Percentiles rank a stretch among this genome's conserved stretches.
Evolutionary conservation across 2,329 filamentous ascomycete species (phyloP).

Genomic region (Penicillium polonicum): DNA sequence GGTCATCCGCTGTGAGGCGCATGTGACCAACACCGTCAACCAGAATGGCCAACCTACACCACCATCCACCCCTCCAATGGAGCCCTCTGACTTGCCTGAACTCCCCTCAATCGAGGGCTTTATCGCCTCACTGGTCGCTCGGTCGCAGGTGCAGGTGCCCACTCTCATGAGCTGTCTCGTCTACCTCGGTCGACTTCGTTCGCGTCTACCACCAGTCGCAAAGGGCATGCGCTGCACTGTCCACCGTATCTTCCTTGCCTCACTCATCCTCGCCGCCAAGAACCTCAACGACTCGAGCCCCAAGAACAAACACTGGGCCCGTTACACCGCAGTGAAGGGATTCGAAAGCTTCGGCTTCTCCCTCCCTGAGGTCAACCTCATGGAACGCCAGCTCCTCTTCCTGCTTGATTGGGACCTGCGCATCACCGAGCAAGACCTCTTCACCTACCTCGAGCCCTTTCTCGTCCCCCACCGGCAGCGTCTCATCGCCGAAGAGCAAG

Average conservation of each 20-base stretch:
- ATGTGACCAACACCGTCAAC: constrained; percentile 49
- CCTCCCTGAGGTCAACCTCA: constrained; percentile 93
- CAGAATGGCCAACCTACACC: constrained; percentile 58
- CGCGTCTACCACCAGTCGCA: constrained; percentile 84
- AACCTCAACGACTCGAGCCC: constrained; percentile 98
- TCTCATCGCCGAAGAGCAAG: constrained; percentile 55
- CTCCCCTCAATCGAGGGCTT: constrained; percentile 84
- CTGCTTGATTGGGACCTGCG: constrained; percentile 92
- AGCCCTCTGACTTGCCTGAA: constrained; percentile 44
- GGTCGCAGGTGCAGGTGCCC: constrained; percentile 94
- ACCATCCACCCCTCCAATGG: constrained; percentile 58
- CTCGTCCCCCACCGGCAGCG: constrained; percentile 74
- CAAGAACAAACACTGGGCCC: constrained; percentile 99
- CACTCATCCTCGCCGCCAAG: constrained; percentile 72
- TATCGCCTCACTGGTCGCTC: constrained; percentile 85
- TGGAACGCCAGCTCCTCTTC: constrained; percentile 98
- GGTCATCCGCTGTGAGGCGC: constrained; percentile 51
- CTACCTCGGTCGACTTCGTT: constrained; percentile 81
- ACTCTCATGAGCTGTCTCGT: constrained; percentile 96
- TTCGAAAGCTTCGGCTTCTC: constrained; percentile 84
- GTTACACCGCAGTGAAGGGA: constrained; percentile 76
- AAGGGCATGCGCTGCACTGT: constrained; percentile 96
- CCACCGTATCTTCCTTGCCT: constrained; percentile 90
- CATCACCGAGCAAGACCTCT: constrained; percentile 80
- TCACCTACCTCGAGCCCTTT: constrained; percentile 83